Evolutionary conservation across 2,329 filamentous ascomycete genomes (phyloP).

Genomic region (Dothideomycetes sp.): DNA sequence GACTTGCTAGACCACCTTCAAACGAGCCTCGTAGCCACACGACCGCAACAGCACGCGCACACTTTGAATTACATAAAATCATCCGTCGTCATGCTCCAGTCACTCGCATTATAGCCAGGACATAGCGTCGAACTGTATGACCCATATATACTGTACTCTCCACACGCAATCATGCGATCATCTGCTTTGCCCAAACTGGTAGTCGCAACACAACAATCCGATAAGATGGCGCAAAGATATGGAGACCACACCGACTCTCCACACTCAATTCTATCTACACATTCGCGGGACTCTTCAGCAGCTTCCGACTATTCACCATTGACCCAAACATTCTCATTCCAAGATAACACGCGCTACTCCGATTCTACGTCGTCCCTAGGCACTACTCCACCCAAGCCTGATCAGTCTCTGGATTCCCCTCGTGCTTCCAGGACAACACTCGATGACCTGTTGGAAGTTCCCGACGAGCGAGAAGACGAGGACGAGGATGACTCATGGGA

Average conservation of each 20-base stretch:
- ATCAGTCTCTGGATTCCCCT: conserved; percentile 38
- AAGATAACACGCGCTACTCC: conserved; percentile 52
- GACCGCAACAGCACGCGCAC: no score
- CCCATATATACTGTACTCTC: not conserved
- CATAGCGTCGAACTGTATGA: conserved; percentile 1
- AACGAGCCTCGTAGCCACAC: no score
- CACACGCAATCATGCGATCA: conserved; percentile 22
- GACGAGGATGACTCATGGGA: conserved; percentile 32
- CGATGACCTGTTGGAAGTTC: conserved; percentile 78
- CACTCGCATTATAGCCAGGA: conserved; percentile 8
- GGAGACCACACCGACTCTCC: conserved; percentile 12
- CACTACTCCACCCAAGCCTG: conserved; percentile 42
- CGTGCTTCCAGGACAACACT: conserved; percentile 54
- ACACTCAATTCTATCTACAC: conserved; percentile 15
- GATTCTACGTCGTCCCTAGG: conserved; percentile 74
- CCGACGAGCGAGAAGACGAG: conserved; percentile 57
- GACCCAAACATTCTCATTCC: conserved; percentile 57
- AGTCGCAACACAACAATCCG: conserved; percentile 22
- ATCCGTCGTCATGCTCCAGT: conserved; percentile 3
- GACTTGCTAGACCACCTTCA: no score
- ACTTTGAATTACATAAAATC: not conserved
- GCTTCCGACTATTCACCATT: conserved; percentile 58
- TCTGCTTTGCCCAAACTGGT: conserved; percentile 27
- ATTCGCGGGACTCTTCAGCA: conserved; percentile 24
- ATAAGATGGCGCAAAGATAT: conserved; percentile 16